phyloP scores from a whole-genome alignment of 805 yeast genomes.

The Metschnikowia sp. region DNA sequence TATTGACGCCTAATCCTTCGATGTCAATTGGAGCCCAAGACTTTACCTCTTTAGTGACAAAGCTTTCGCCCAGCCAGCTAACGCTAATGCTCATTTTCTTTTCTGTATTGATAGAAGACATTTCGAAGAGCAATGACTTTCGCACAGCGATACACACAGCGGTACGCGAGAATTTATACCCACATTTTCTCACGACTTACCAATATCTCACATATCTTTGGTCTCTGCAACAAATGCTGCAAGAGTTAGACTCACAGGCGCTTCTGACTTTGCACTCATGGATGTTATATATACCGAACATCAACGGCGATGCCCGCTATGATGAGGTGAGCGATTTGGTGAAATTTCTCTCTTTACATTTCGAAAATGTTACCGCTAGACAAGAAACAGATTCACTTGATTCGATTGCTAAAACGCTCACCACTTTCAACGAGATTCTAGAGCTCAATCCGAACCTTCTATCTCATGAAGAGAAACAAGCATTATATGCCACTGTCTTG shows the following conservation, averaged over 20 bases:
- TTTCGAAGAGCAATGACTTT: conserved; percentile 31
- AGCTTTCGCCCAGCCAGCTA: conserved; percentile 2
- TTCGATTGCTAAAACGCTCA: conserved; percentile 23
- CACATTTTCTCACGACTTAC: conserved; percentile 18
- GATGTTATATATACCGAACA: conserved; percentile 35
- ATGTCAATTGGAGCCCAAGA: not conserved
- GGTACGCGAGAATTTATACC: conserved; percentile 35
- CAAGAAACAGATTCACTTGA: conserved; percentile 11
- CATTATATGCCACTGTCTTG: conserved; percentile 36
- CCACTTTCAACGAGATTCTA: conserved; percentile 40
- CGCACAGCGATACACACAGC: conserved; percentile 33
- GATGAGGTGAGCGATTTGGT: conserved; percentile 11
- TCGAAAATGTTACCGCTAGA: not conserved
- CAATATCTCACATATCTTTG: conserved; percentile 15
- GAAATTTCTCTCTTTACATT: conserved; percentile 20
- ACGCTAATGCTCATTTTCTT: conserved; percentile 28
- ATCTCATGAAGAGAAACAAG: conserved; percentile 25
- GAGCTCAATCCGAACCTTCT: conserved; percentile 46
- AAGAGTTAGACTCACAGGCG: conserved; percentile 11
- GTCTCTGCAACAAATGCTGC: conserved; percentile 6
- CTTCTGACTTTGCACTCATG: conserved; percentile 34
- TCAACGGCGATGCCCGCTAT: conserved; percentile 32
- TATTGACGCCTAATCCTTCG: not conserved
- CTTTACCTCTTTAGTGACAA: conserved; percentile 1
- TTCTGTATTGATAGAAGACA: conserved; percentile 52